Base-by-base conservation (phyloP, 139 green algal genomes). In the Limnomonas spitsbergensis region DNA sequence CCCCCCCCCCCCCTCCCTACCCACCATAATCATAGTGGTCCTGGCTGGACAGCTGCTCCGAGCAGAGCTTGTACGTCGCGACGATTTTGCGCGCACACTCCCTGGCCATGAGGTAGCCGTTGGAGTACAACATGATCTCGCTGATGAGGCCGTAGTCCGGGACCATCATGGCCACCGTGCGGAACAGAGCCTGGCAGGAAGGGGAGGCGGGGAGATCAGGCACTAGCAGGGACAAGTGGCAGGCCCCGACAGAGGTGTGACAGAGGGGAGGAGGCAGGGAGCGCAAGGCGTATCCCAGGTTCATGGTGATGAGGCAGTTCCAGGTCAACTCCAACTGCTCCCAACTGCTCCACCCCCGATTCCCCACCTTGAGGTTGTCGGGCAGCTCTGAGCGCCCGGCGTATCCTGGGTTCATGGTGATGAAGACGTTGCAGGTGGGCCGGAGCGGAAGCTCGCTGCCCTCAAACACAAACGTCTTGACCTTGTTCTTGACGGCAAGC, bases 321-420 rank as follows among this genome's bases (percentile, higher is more conserved):
- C 83, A 84, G 32, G 94, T 84, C 70, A 74, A 69, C 71, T 94
- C 87, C 85, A 93, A 85, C 0, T 78, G 92, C 81, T 88, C 91
- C 83, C 94, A 90, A 75, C n/a, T n/a, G n/a, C n/a, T n/a, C n/a
- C n/a, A n/a, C n/a, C n/a, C n/a, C n/a, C n/a, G n/a, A n/a, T n/a
- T n/a, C n/a, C n/a, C n/a, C 36, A 74, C 89, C 83, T 93, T 93
- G 36, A 94, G 82, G 82, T 94, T 94, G 80, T 93, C 89, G 0
- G 89, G 89, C 76, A 93, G 86, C 81, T 93, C 89, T 3, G 77
- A 66, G 26, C 40, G 14, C 39, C 70, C 70, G 9, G 70, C 70
- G 70, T 77, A 77, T 4, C 91, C 91, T 2, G 91, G 91, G 81
- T 95, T 95, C 91, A 95, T 95, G 40, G 91, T 95, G 81, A 95